Percentiles rank a stretch among this genome's conserved stretches.
phyloP scores from a whole-genome alignment of 2,329 filamentous ascomycete genomes.

The Lachnellula occidentalis region DNA sequence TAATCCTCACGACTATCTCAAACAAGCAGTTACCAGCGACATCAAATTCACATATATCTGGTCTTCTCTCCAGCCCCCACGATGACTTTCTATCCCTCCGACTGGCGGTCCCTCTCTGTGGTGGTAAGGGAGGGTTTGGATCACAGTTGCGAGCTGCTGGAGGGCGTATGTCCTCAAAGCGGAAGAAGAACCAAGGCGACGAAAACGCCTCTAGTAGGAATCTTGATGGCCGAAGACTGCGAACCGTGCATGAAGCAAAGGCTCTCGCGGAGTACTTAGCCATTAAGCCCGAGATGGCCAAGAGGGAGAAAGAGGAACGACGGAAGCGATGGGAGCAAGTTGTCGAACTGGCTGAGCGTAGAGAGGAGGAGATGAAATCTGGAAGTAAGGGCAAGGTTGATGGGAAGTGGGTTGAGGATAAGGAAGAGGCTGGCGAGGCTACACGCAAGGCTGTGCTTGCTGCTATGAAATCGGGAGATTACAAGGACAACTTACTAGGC shows the following conservation, averaged over 20 bases:
- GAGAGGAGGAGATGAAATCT: conserved; percentile 75
- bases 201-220: conserved; percentile 90
- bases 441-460: conserved; percentile 70
- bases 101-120: conserved; percentile 71
- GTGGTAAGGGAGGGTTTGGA: conserved; percentile 96
- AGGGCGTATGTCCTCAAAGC: conserved; percentile 92
- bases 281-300: conserved; percentile 95
- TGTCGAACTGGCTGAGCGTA: conserved; percentile 75
- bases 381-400: conserved; percentile 69
- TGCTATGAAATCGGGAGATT: conserved; percentile 60
- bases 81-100: conserved; percentile 78
- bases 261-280: conserved; percentile 90
- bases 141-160: conserved; percentile 95
- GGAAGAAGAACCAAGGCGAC: conserved; percentile 76
- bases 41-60: conserved; percentile 51
- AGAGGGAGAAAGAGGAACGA: conserved; percentile 83
- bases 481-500: conserved; percentile 53
- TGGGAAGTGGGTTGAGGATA: conserved; percentile 91
- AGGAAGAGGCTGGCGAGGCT: conserved; percentile 82
- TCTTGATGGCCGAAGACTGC: conserved; percentile 79
- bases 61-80: conserved; percentile 49
- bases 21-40: conserved; percentile 61
- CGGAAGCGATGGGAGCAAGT: conserved; percentile 83
- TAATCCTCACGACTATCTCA: conserved; percentile 76
- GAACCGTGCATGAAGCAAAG: conserved; percentile 93